A percentile compares a stretch with the other conserved stretches of the same genome.
Evolutionary conservation across 495 filamentous ascomycete species (phyloP).

Genomic region (Hypoxylon rickii): DNA sequence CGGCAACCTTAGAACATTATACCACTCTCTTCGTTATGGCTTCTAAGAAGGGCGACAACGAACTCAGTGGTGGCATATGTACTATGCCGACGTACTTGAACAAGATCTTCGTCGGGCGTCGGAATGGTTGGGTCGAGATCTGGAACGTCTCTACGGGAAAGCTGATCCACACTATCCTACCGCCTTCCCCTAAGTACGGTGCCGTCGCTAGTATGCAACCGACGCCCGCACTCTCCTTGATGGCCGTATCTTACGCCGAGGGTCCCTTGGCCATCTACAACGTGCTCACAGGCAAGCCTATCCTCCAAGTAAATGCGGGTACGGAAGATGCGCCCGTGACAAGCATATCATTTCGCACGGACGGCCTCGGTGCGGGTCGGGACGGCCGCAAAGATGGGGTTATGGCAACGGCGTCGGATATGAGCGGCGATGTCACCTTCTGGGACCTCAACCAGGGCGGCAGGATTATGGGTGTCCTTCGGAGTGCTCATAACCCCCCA

Average conservation of each 20-base stretch:
- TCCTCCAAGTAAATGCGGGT: slow-evolving; percentile 68
- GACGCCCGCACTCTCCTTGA: slow-evolving; percentile 78
- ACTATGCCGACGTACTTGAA: slow-evolving; percentile 94
- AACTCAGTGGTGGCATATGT: slow-evolving; percentile 72
- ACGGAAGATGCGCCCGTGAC: slow-evolving; percentile 64
- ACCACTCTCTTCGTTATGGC: slow-evolving; percentile 69
- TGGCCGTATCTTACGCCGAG: slow-evolving; percentile 82
- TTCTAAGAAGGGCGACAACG: slow-evolving; percentile 53
- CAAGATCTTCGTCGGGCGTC: slow-evolving; percentile 86
- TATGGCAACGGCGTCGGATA: slow-evolving; percentile 77
- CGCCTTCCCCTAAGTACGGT: slow-evolving; percentile 66
- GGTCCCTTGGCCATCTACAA: slow-evolving; percentile 81
- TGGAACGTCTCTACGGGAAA: slow-evolving; percentile 96
- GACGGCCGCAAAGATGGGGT: slow-evolving; percentile 80
- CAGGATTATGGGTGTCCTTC: slow-evolving; percentile 76
- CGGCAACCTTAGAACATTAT: slow-evolving; percentile 82
- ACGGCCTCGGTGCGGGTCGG: slow-evolving; percentile 86
- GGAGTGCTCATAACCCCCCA: slow-evolving; percentile 81
- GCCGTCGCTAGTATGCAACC: slow-evolving; percentile 83
- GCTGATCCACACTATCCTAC: slow-evolving; percentile 80
- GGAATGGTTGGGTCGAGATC: slow-evolving; percentile 89
- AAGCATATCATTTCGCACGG: slow-evolving; percentile 87
- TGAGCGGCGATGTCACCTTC: slow-evolving; percentile 84
- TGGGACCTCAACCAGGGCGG: slow-evolving; percentile 95
- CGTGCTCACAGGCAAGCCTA: slow-evolving; percentile 70